Percentiles rank a stretch among this genome's conserved stretches.
phyloP scores from a whole-genome alignment of 2,329 filamentous ascomycete species.

The Botryotinia convoluta region DNA sequence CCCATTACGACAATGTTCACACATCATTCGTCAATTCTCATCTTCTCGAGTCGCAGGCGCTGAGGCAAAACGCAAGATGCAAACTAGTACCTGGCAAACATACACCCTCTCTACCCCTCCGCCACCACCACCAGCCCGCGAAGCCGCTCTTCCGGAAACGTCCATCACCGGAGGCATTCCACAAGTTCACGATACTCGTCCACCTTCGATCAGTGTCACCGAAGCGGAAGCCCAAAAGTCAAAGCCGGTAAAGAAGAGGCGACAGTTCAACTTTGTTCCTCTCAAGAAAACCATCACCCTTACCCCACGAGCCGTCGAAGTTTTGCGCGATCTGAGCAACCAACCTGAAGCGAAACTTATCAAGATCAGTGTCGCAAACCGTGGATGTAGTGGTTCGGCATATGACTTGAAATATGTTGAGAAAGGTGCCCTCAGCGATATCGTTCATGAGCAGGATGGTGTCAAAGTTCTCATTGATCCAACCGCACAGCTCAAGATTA shows the following conservation, averaged over 20 bases:
- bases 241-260: slow-evolving; percentile 57
- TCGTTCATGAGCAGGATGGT: slow-evolving; percentile 91
- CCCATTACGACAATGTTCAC: slow-evolving; percentile 42
- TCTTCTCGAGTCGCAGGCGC: slow-evolving; percentile 43
- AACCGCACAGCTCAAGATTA: slow-evolving; percentile 96
- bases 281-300: slow-evolving; percentile 91
- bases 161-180: slow-evolving; percentile 53
- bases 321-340: slow-evolving; percentile 73
- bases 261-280: slow-evolving; percentile 61
- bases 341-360: slow-evolving; percentile 91
- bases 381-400: slow-evolving; percentile 88
- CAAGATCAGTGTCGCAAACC: slow-evolving; percentile 88
- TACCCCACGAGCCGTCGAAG: slow-evolving; percentile 74
- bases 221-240: slow-evolving; percentile 68
- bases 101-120: slow-evolving; percentile 44
- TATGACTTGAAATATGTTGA: slow-evolving; percentile 97
- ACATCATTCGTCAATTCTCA: slow-evolving; percentile 46
- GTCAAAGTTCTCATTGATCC: slow-evolving; percentile 95
- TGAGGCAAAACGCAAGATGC: slow-evolving; percentile 59
- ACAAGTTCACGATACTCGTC: slow-evolving; percentile 45
- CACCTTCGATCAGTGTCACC: slow-evolving; percentile 49
- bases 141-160: slow-evolving; percentile 56
- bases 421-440: slow-evolving; percentile 82
- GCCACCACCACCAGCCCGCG: slow-evolving; percentile 53
- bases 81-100: slow-evolving; percentile 64